A percentile compares a stretch with the other conserved stretches of the same genome.
These are phyloP conservation scores for Talaromyces sp. DNA, from an alignment of 2,329 filamentous ascomycete species.

Conservation along the genomic window DNA sequence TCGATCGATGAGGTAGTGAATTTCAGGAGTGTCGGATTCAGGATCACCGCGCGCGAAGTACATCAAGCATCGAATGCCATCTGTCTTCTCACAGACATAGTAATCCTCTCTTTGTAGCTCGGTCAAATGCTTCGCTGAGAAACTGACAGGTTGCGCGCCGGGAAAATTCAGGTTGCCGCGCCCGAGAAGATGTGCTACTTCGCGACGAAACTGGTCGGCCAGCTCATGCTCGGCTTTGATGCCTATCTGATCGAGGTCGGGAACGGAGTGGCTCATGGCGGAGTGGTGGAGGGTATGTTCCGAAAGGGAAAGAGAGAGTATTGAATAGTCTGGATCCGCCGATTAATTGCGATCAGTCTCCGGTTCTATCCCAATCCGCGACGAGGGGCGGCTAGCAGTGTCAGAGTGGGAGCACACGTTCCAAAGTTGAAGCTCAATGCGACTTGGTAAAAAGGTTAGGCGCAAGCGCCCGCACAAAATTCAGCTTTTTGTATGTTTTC, in stretches of 20 bases:
- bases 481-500: not conserved
- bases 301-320: too few relatives aligned
- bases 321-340: not conserved
- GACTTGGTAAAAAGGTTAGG: constrained; percentile 5
- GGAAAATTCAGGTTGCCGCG: constrained; percentile 73
- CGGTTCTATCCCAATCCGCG: not conserved
- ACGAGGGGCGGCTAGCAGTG: constrained; percentile 3
- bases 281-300: not conserved
- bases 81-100: constrained; percentile 97
- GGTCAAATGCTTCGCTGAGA: constrained; percentile 76
- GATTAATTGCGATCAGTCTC: not conserved
- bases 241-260: constrained; percentile 53
- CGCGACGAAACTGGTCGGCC: constrained; percentile 65
- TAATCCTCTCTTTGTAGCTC: constrained; percentile 85
- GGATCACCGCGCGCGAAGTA: constrained; percentile 68
- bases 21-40: constrained; percentile 65
- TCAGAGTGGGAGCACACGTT: constrained; percentile 7
- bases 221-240: constrained; percentile 66
- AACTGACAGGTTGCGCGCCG: constrained; percentile 92
- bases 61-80: constrained; percentile 92
- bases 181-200: constrained; percentile 75
- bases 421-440: constrained; percentile 15
- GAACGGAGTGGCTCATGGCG: constrained; percentile 44
- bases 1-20: constrained; percentile 92
- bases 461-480: constrained; percentile 6